Conservation (phyloP, 306 rosid species). For the Cucurbita argyrosperma region DNA sequence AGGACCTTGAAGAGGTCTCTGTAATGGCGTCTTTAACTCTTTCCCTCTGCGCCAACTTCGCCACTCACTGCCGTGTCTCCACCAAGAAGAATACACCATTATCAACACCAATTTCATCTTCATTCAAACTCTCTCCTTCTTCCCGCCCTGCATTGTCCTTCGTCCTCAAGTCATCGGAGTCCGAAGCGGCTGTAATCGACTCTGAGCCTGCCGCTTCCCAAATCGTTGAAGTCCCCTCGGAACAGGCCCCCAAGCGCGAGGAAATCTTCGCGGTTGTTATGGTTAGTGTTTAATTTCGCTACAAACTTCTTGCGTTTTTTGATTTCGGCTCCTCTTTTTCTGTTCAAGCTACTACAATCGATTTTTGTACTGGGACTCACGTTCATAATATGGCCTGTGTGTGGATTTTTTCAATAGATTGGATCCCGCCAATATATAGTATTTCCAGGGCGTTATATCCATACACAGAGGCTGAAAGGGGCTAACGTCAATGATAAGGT, state of each 20-base stretch:
- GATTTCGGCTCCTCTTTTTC: not conserved
- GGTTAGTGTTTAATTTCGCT: conserved; percentile 28
- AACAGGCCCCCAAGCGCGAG: conserved; percentile 40
- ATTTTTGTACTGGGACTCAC: not conserved
- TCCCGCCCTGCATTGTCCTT: conserved; percentile 25
- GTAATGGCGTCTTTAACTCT: conserved; percentile 59
- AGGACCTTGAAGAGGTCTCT: not conserved
- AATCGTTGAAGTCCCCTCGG: conserved; percentile 18
- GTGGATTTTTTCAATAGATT: not conserved
- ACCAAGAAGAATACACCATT: conserved; percentile 5
- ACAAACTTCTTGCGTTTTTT: not conserved
- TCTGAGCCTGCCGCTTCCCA: conserved; percentile 20
- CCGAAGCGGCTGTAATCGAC: conserved; percentile 3
- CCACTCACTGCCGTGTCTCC: conserved; percentile 42
- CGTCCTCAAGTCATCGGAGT: conserved; percentile 28
- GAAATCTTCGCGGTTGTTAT: conserved; percentile 74
- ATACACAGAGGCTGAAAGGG: conserved; percentile 77
- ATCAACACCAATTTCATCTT: conserved; percentile 9
- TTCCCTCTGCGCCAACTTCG: conserved; percentile 45
- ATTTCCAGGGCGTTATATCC: conserved; percentile 70
- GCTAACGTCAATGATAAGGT: conserved; percentile 84
- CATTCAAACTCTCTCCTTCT: conserved; percentile 25
- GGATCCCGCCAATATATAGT: conserved; percentile 89
- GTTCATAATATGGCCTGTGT: not conserved
- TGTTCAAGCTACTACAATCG: no score